Conservation (phyloP, 495 filamentous ascomycete genomes). For the Aspergillus ostianus region DNA sequence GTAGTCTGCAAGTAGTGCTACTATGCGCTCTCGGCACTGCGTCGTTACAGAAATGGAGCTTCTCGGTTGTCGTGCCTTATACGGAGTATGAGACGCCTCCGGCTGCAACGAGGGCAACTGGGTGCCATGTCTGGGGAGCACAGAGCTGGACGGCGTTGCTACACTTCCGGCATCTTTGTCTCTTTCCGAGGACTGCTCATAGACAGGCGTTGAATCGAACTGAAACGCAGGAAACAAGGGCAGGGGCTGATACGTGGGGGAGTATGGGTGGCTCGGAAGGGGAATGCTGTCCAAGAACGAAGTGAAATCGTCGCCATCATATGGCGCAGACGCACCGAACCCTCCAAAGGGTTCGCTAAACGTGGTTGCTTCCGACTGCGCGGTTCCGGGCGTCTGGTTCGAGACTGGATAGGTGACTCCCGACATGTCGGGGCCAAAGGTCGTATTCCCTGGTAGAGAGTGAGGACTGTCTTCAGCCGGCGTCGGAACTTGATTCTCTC, state of each 20-base stretch:
- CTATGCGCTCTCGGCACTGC: constrained; percentile 35
- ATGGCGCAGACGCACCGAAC: constrained; percentile 18
- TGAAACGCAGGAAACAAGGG: constrained; percentile 37
- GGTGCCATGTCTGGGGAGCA: constrained; percentile 38
- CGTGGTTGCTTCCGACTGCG: constrained; percentile 17
- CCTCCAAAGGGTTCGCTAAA: constrained; percentile 32
- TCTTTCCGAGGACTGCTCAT: constrained; percentile 25
- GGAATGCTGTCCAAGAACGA: constrained; percentile 44
- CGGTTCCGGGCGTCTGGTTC: neutral
- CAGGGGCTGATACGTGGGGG: constrained; percentile 39
- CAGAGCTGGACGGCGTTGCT: constrained; percentile 32
- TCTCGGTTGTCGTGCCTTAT: constrained; percentile 30
- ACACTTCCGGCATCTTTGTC: constrained; percentile 15
- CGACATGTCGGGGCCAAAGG: neutral
- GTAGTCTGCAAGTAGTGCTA: constrained; percentile 26
- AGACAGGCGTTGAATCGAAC: constrained; percentile 31
- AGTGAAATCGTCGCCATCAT: constrained; percentile 40
- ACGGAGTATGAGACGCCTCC: constrained; percentile 30
- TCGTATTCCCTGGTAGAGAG: constrained; percentile 13
- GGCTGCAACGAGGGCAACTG: constrained; percentile 42
- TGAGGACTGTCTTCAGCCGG: neutral
- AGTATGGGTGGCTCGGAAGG: constrained; percentile 40
- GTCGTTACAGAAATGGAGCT: constrained; percentile 36
- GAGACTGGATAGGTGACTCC: constrained; percentile 1
- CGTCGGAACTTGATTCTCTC: constrained; percentile 17